Conservation (phyloP, 2,329 filamentous ascomycete species). For the Trichoderma citrinoviride region DNA sequence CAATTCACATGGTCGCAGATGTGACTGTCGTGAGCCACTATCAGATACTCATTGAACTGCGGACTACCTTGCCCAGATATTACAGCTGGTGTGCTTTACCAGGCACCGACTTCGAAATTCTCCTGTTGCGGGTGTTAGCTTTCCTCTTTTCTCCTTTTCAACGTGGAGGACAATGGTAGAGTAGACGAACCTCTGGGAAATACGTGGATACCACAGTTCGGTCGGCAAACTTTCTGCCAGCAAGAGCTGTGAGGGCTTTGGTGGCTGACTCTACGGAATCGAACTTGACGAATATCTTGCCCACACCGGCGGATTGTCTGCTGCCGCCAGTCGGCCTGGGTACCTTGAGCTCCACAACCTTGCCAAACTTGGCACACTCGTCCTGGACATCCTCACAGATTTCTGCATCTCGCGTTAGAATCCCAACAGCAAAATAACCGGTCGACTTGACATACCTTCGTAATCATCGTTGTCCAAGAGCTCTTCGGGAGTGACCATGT, state of each 20-base stretch:
- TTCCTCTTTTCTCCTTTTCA: neutral
- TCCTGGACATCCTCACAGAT: slow-evolving; percentile 93
- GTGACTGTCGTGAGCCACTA: neutral
- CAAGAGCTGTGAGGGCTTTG: slow-evolving; percentile 83
- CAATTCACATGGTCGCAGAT: slow-evolving; percentile 13
- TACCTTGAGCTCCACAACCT: slow-evolving; percentile 84
- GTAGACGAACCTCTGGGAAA: slow-evolving; percentile 74
- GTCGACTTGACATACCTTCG: slow-evolving; percentile 58
- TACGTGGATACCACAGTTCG: slow-evolving; percentile 95
- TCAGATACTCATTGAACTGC: neutral
- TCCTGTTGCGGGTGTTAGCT: slow-evolving; percentile 57
- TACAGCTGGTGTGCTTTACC: slow-evolving; percentile 52
- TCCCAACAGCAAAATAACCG: neutral
- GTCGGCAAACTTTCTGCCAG: slow-evolving; percentile 93
- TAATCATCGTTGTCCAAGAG: slow-evolving; percentile 93
- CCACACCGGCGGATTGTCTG: slow-evolving; percentile 82
- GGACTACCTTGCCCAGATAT: slow-evolving; percentile 19
- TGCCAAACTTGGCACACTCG: slow-evolving; percentile 89
- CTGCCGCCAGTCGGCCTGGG: slow-evolving; percentile 81
- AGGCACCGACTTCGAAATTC: slow-evolving; percentile 89
- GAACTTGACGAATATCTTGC: slow-evolving; percentile 98
- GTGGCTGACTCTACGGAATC: slow-evolving; percentile 73
- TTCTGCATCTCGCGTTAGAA: slow-evolving; percentile 59
- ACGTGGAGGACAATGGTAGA: neutral
- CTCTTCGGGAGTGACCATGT: slow-evolving; percentile 98